phyloP scores from a whole-genome alignment of 495 filamentous ascomycete genomes.

The Penicillium herquei region DNA sequence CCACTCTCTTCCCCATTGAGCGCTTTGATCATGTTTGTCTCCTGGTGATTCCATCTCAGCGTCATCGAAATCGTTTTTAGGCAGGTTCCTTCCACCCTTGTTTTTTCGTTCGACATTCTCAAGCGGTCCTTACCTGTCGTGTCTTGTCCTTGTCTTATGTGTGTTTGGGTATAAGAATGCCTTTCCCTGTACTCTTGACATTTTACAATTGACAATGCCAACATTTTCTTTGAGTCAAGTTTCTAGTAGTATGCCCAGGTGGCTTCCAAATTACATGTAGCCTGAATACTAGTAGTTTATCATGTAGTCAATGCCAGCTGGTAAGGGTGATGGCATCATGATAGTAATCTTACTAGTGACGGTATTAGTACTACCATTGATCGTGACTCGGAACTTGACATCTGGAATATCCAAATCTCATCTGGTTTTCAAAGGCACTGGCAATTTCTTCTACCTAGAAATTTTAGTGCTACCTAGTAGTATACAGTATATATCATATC shows the following conservation, averaged over 20 bases:
- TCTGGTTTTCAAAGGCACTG: no score
- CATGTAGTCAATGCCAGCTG: no score
- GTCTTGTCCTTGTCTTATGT: slow-evolving; percentile 5
- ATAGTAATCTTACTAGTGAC: no score
- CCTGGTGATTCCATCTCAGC: slow-evolving; percentile 23
- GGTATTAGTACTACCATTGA: no score
- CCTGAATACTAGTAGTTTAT: no score
- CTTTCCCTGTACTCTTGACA: slow-evolving; percentile 20
- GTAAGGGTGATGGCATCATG: no score
- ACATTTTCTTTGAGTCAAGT: not conserved
- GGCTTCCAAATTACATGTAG: no score
- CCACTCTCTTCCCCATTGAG: slow-evolving; percentile 16
- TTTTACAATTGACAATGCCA: slow-evolving; percentile 22
- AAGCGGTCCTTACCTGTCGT: slow-evolving; percentile 24
- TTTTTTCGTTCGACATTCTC: slow-evolving; percentile 20
- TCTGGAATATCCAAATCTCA: no score
- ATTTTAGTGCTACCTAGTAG: no score
- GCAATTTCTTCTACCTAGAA: no score
- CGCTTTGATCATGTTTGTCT: slow-evolving; percentile 24
- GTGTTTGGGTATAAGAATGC: slow-evolving; percentile 9
- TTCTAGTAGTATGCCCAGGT: not conserved
- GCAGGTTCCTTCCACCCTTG: slow-evolving; percentile 24
- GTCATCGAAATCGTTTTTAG: slow-evolving; percentile 19
- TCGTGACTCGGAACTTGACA: no score
- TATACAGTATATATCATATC: no score